Conservation (phyloP, 306 rosid species). For the Lithocarpus polystachyus region DNA sequence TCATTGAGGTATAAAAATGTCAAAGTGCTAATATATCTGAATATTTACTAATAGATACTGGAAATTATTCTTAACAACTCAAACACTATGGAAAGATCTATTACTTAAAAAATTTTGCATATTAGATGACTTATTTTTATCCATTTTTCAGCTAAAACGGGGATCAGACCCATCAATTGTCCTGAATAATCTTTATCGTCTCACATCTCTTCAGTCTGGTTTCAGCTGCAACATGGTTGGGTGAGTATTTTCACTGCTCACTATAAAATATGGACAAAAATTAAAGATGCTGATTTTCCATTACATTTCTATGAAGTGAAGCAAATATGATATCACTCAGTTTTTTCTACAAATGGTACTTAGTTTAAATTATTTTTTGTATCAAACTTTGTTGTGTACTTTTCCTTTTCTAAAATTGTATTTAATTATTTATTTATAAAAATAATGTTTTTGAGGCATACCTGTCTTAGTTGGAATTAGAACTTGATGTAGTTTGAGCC, state of each 20-base stretch:
- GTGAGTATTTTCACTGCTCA: slow-evolving; percentile 47
- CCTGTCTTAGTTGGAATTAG: not conserved
- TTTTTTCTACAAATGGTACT: not conserved
- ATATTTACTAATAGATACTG: not conserved
- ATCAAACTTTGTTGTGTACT: not conserved
- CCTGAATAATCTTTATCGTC: slow-evolving; percentile 80
- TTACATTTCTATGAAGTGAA: not conserved
- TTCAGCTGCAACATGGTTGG: slow-evolving; percentile 99
- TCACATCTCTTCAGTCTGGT: slow-evolving; percentile 79
- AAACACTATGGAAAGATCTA: not conserved
- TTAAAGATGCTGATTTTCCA: slow-evolving; percentile 1
- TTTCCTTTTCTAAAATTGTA: not conserved
- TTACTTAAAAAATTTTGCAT: not conserved
- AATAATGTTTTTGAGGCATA: too few species aligned
- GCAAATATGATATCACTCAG: not conserved
- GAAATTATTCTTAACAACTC: not conserved
- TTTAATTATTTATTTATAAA: not conserved
- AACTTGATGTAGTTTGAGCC: not conserved
- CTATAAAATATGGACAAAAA: not conserved
- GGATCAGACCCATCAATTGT: slow-evolving; percentile 86
- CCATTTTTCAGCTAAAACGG: slow-evolving; percentile 73
- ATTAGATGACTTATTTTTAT: slow-evolving; percentile 12
- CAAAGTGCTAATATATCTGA: not conserved
- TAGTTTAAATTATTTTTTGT: not conserved
- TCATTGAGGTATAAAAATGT: slow-evolving; percentile 66